Conservation (phyloP, 306 rosid genomes). For the Inga oerstediana region DNA sequence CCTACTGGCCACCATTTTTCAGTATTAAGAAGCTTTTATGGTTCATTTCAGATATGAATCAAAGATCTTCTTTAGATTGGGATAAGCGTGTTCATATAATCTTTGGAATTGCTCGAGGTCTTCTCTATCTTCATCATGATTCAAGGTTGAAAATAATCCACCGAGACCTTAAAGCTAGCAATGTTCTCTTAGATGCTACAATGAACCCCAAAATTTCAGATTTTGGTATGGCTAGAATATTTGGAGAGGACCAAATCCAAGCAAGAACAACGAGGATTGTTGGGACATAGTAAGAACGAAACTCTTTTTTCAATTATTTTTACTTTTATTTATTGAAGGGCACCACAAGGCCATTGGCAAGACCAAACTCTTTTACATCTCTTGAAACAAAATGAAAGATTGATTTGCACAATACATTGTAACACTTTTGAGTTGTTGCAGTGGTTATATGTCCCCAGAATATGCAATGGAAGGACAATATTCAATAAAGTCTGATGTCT, state of each 20-base stretch:
- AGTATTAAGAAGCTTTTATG: neutral
- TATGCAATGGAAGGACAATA: constrained; percentile 24
- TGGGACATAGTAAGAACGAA: neutral
- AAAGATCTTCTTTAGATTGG: constrained; percentile 1
- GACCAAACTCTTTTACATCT: neutral
- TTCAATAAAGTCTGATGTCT: constrained; percentile 34
- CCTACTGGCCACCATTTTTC: neutral
- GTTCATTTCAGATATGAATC: neutral
- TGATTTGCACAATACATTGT: neutral
- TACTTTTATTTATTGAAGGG: too few relatives aligned
- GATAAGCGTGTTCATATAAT: constrained; percentile 6
- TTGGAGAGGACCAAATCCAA: constrained; percentile 25
- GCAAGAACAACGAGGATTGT: constrained; percentile 16
- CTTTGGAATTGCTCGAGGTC: constrained; percentile 22
- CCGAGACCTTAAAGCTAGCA: neutral
- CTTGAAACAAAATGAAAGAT: neutral
- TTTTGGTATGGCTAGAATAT: constrained; percentile 38
- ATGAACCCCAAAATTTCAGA: constrained; percentile 40
- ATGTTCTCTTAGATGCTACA: neutral
- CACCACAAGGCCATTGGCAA: too few relatives aligned
- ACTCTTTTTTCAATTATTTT: neutral
- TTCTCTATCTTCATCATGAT: constrained; percentile 42
- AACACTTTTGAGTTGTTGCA: neutral
- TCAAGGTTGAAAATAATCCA: constrained; percentile 10
- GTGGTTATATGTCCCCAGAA: neutral